Evolutionary conservation across 768 basidiomycete genomes (phyloP).

Genomic region (Albatrellus ellisii): DNA sequence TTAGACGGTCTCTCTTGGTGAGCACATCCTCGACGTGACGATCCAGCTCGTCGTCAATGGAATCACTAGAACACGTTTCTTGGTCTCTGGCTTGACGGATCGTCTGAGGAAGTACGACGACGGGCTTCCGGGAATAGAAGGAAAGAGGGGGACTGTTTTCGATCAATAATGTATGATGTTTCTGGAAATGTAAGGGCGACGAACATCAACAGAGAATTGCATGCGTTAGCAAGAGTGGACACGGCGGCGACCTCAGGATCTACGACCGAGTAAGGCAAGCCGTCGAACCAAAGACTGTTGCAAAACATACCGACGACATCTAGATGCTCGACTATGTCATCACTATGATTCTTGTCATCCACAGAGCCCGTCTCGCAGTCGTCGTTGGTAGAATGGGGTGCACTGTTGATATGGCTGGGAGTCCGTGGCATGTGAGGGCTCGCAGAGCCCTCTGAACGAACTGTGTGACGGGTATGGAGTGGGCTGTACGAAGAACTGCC

Average conservation of each 20-base stretch:
- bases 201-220: slow-evolving; percentile 66
- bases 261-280: slow-evolving; percentile 14
- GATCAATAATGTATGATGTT: neutral
- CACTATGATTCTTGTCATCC: slow-evolving; percentile 38
- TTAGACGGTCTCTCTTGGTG: slow-evolving; percentile 40
- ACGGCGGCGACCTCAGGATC: slow-evolving; percentile 69
- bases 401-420: too few relatives aligned
- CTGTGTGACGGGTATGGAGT: too few relatives aligned
- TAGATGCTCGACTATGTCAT: slow-evolving; percentile 74
- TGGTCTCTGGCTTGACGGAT: slow-evolving; percentile 14
- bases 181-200: slow-evolving; percentile 4
- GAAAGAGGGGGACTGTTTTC: slow-evolving; percentile 47
- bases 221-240: slow-evolving; percentile 64
- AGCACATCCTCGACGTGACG: slow-evolving; percentile 71
- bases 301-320: slow-evolving; percentile 54
- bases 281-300: neutral
- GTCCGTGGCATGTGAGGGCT: too few relatives aligned
- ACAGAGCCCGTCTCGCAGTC: slow-evolving; percentile 9
- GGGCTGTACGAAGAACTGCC: too few relatives aligned
- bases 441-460: too few relatives aligned
- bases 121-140: slow-evolving; percentile 59
- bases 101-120: slow-evolving; percentile 37
- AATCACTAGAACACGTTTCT: slow-evolving; percentile 25
- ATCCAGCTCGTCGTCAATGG: slow-evolving; percentile 40
- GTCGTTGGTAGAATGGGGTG: slow-evolving; percentile 1